Evolutionary conservation across 305 asterid genomes (phyloP), one percentile per base, ranked within the genome.

Genomic region (Caryopteris hybrid): DNA sequence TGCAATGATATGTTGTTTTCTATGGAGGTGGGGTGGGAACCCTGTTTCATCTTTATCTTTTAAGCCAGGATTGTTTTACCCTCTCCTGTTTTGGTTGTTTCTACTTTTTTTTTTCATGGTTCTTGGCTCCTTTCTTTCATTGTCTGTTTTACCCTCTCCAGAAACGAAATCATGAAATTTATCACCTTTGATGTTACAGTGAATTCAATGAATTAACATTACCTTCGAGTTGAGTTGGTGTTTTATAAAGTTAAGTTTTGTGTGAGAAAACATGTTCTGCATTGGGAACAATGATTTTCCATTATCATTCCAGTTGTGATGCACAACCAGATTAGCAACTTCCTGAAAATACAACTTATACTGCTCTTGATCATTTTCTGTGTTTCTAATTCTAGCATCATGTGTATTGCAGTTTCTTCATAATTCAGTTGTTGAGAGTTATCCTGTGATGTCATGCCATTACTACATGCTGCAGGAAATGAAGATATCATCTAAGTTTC

Each of bases 11-110:
- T 74, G 74, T 58, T 88, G 70, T 83, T 78, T 68, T 70, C 73
- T 13, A 78, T 85, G 84, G 92, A 88, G 72, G 82, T 83, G 89
- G 62, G 75, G 79, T 61, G 82, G 82, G n/a, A 74, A 72, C 69
- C 86, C 96, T 10, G 68, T 90, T 69, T 84, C 97, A 25, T 90
- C 97, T 41, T 45, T 93, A 16, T 93, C 91, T 70, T 93, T 87
- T 76, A 88, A 85, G 81, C 86, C 92, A 72, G 96, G 97, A 87
- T 74, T 33, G 74, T 72, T 53, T 23, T 73, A n/a, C 12, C 62
- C 14, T 64, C 43, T 59, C 34, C 12, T 33, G 23, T 48, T 72
- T 70, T 31, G 27, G 21, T 33, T 69, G 16, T 13, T 46, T 36
- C 10, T 42, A 52, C 2, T 29, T 34, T 5, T 31, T 59, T 8